A percentile compares a stretch with the other conserved stretches of the same genome.
Conservation (phyloP, 1,284 basidiomycete species). For the Cryptococcus wingfieldii region DNA sequence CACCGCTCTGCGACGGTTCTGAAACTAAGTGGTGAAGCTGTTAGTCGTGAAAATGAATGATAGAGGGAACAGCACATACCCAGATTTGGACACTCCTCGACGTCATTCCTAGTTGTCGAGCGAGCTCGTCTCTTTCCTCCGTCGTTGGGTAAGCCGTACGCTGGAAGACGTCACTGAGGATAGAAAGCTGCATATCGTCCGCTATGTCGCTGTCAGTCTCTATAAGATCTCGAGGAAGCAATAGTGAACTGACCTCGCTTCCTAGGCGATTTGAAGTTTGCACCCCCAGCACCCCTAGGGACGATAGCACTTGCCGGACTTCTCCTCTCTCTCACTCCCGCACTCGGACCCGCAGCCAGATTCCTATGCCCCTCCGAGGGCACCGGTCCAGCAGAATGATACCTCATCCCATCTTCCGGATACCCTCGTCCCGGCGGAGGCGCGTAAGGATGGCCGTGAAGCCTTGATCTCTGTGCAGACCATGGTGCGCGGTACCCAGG, state of each 20-base stretch:
- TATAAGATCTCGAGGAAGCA: neutral
- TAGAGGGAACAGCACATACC: slow-evolving; percentile 21
- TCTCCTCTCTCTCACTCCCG: neutral
- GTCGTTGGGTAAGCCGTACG: slow-evolving; percentile 28
- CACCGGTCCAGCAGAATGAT: neutral
- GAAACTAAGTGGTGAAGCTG: slow-evolving; percentile 17
- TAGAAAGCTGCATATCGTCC: slow-evolving; percentile 21
- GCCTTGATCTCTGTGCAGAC: slow-evolving; percentile 9
- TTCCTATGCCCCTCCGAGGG: neutral
- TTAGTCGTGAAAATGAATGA: neutral
- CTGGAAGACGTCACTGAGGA: slow-evolving; percentile 25
- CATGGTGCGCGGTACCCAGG: neutral
- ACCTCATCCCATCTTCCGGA: neutral
- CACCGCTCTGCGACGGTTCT: slow-evolving; percentile 27
- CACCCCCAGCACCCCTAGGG: neutral
- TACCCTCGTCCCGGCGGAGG: neutral
- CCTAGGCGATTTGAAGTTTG: slow-evolving; percentile 20
- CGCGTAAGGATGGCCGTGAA: slow-evolving; percentile 19
- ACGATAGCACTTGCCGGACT: slow-evolving; percentile 13
- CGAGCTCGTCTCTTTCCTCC: slow-evolving; percentile 27
- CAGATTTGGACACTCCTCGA: slow-evolving; percentile 35
- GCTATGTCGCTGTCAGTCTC: slow-evolving; percentile 11
- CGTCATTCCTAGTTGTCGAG: slow-evolving; percentile 31
- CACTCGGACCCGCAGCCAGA: neutral
- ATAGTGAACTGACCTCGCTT: slow-evolving; percentile 22